These are phyloP conservation scores for Xylaria sp. DNA, from an alignment of 2,329 filamentous ascomycete species.

Conservation along the genomic window DNA sequence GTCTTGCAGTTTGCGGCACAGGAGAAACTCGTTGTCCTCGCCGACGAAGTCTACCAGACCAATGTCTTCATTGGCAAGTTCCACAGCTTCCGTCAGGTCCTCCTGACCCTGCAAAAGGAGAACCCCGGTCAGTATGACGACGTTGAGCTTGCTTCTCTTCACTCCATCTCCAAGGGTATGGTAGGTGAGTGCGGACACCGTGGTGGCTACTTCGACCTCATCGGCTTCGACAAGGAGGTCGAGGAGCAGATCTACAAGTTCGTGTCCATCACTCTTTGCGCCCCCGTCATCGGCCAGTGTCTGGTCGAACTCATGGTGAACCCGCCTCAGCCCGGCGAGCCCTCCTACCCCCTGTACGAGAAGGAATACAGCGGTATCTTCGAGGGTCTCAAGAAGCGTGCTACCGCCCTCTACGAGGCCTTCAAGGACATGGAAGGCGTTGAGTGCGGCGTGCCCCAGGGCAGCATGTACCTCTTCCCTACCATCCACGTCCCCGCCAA, in stretches of 20 bases:
- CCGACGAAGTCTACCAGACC: constrained; percentile 98
- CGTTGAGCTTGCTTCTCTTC: constrained; percentile 84
- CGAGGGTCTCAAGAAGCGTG: constrained; percentile 70
- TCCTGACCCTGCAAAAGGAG: constrained; percentile 74
- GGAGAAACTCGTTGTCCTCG: constrained; percentile 82
- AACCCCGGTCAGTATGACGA: constrained; percentile 70
- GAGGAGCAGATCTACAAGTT: constrained; percentile 97
- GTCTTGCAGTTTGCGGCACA: constrained; percentile 84
- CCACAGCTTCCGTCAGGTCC: constrained; percentile 87
- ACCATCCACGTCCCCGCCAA: constrained; percentile 75
- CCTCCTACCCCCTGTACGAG: constrained; percentile 77
- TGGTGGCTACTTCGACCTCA: constrained; percentile 94
- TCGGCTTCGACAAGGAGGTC: constrained; percentile 80
- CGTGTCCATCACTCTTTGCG: constrained; percentile 92
- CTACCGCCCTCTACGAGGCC: constrained; percentile 78
- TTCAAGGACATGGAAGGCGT: constrained; percentile 96
- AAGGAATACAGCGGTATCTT: constrained; percentile 81
- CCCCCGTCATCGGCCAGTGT: constrained; percentile 92
- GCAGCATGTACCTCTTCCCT: constrained; percentile 98
- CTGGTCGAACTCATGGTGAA: constrained; percentile 98
- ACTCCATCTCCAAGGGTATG: constrained; percentile 97
- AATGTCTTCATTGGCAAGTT: constrained; percentile 96
- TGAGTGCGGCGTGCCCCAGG: constrained; percentile 81
- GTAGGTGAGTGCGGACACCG: constrained; percentile 97
- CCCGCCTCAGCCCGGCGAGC: constrained; percentile 77